phyloP scores from a whole-genome alignment of 1,139 yeast species.

The Geotrichum phurueaensis region DNA sequence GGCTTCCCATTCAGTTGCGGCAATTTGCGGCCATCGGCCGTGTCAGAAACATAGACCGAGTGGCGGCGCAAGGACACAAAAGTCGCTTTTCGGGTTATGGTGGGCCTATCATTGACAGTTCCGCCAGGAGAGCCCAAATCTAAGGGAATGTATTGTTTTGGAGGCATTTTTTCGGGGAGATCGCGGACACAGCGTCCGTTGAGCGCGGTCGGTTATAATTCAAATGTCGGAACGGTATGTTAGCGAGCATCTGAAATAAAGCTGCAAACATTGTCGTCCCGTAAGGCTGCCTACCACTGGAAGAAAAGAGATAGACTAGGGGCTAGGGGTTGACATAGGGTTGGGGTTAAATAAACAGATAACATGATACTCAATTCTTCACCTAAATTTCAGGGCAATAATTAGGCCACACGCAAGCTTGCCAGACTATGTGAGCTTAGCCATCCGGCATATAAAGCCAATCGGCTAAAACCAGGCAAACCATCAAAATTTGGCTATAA shows the following conservation, averaged over 20 bases:
- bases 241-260: neutral
- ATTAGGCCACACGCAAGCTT: no score
- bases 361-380: no score
- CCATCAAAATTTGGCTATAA: no score
- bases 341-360: no score
- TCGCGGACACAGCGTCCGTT: neutral
- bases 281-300: neutral
- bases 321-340: no score
- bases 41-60: conserved; percentile 8
- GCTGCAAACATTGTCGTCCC: neutral
- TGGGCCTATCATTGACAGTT: neutral
- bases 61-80: conserved; percentile 7
- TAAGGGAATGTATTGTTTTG: neutral
- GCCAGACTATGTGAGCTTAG: no score
- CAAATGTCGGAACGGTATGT: neutral
- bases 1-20: neutral
- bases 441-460: no score
- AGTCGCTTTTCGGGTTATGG: conserved; percentile 2
- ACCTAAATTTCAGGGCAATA: no score
- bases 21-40: neutral
- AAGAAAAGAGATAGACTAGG: no score
- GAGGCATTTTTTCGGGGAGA: neutral
- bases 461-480: no score
- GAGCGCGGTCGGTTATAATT: neutral
- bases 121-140: neutral